Percentiles rank a stretch among this genome's conserved stretches.
These are phyloP conservation scores for Salvia rosmarinus DNA, from an alignment of 257 asterid genomes.

Conservation along the genomic window DNA sequence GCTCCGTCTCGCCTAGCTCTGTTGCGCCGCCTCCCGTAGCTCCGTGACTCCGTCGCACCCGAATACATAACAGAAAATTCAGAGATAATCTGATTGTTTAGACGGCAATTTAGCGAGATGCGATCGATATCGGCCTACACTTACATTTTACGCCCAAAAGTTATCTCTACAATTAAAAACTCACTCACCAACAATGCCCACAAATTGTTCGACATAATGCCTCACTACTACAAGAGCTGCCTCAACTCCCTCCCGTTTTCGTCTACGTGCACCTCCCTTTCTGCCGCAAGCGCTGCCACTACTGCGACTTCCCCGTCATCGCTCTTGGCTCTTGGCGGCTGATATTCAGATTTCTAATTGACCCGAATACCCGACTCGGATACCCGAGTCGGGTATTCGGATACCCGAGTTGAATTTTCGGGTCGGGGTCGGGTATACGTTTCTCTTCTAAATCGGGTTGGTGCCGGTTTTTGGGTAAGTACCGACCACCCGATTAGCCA, in stretches of 20 bases:
- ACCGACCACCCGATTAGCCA: no score
- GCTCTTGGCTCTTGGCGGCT: conserved; percentile 94
- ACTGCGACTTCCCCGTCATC: conserved; percentile 91
- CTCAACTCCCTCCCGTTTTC: conserved; percentile 68
- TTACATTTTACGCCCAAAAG: conserved; percentile 27
- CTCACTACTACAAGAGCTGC: conserved; percentile 41
- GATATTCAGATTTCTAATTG: no score
- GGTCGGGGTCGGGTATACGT: no score
- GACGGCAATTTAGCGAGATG: conserved; percentile 38
- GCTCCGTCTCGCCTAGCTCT: no score
- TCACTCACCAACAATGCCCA: conserved; percentile 32
- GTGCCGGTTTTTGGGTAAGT: no score
- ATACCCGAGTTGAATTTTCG: no score
- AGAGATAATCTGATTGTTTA: neutral
- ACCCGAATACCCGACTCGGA: no score
- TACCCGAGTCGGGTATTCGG: no score
- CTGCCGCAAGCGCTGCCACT: conserved; percentile 96
- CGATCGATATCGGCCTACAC: conserved; percentile 46
- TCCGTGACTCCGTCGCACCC: no score
- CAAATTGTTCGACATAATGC: conserved; percentile 82
- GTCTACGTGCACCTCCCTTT: conserved; percentile 96
- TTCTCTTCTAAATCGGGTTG: no score
- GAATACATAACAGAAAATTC: no score
- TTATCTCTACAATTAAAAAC: neutral
- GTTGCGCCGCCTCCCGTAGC: no score